phyloP scores from a whole-genome alignment of 257 asterid genomes.

The Agastache rugosa region DNA sequence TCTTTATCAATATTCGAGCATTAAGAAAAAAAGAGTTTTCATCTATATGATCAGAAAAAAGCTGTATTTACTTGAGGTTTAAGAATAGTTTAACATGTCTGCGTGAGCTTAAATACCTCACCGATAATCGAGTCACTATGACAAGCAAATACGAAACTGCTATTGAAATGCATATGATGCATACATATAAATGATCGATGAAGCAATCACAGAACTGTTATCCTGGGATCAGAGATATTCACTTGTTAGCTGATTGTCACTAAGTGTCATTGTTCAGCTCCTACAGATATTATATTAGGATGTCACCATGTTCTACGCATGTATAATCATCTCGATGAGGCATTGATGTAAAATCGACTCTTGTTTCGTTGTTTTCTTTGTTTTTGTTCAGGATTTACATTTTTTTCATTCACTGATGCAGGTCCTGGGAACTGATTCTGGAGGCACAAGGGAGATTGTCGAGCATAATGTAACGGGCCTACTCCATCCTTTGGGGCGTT shows the following conservation, averaged over 20 bases:
- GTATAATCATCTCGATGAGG: background rate
- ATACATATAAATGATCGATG: no score
- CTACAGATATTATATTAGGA: no score
- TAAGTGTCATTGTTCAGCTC: no score
- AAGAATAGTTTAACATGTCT: background rate
- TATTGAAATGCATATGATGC: background rate
- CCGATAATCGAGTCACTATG: background rate
- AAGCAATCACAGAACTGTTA: background rate
- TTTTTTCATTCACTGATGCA: slow-evolving; percentile 34
- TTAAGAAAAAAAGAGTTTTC: background rate
- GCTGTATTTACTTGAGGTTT: background rate
- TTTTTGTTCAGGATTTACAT: no score
- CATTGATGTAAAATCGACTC: background rate
- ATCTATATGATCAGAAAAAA: background rate
- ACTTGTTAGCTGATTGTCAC: no score
- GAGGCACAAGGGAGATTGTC: slow-evolving; percentile 91
- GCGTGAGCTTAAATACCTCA: background rate
- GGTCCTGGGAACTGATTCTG: slow-evolving; percentile 95
- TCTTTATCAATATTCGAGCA: background rate
- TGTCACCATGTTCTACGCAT: background rate
- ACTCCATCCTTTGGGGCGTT: slow-evolving; percentile 88
- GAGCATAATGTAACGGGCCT: slow-evolving; percentile 84
- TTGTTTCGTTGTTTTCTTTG: background rate
- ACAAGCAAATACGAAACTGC: background rate
- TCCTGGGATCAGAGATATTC: background rate